phyloP scores from a whole-genome alignment of 2,329 filamentous ascomycete species.

The Blastomyces gilchristii region DNA sequence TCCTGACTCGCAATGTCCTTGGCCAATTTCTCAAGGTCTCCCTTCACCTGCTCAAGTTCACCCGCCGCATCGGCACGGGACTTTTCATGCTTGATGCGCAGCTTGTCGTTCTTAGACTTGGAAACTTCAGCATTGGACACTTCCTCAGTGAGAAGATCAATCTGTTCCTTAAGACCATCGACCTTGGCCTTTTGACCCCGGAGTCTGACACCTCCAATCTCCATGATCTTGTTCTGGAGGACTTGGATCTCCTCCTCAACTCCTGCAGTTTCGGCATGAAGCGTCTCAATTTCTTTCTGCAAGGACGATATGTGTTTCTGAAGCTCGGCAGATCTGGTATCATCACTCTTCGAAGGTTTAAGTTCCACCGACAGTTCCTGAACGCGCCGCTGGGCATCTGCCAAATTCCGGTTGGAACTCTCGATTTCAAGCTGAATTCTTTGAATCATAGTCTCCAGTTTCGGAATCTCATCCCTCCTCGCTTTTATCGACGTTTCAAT shows the following conservation, averaged over 20 bases:
- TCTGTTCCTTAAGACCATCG: constrained; percentile 77
- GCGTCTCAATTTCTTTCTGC: constrained; percentile 65
- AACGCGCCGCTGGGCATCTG: constrained; percentile 72
- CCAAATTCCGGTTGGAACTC: constrained; percentile 72
- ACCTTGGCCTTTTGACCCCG: constrained; percentile 84
- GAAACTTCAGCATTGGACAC: constrained; percentile 78
- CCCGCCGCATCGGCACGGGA: constrained; percentile 65
- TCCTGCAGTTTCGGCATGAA: constrained; percentile 75
- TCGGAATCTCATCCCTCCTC: constrained; percentile 67
- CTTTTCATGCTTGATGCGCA: constrained; percentile 76
- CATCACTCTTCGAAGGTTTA: constrained; percentile 69
- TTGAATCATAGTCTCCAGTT: constrained; percentile 79
- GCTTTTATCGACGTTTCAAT: constrained; percentile 64
- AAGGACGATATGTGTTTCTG: constrained; percentile 68
- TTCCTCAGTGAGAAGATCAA: constrained; percentile 67
- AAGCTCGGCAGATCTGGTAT: constrained; percentile 59
- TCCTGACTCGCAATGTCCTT: constrained; percentile 68
- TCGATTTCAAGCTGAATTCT: constrained; percentile 84
- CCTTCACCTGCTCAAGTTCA: constrained; percentile 61
- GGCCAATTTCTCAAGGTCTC: constrained; percentile 68
- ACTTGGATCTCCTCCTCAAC: constrained; percentile 88
- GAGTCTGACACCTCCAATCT: constrained; percentile 87
- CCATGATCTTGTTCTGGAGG: constrained; percentile 95
- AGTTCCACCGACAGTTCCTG: constrained; percentile 75
- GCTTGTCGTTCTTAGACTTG: constrained; percentile 89